Conservation (phyloP, 2,329 filamentous ascomycete genomes). For the Didymella pinodella region DNA sequence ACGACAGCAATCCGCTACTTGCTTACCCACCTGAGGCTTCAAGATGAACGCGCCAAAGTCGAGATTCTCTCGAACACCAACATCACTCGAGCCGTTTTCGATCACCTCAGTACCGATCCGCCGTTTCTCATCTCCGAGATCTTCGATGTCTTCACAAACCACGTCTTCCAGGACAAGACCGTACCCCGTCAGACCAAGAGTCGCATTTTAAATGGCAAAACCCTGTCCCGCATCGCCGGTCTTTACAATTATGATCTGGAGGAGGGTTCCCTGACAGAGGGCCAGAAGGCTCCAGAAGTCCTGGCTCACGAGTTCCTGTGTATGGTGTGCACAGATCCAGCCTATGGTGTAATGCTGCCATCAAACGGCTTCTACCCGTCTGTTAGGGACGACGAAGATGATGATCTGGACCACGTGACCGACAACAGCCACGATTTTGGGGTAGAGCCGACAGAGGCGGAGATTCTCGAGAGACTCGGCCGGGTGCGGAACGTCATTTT, state of each 20-base stretch:
- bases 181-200: constrained; percentile 78
- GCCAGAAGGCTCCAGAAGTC: constrained; percentile 66
- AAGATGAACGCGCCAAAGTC: constrained; percentile 78
- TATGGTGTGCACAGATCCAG: constrained; percentile 75
- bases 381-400: constrained; percentile 65
- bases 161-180: constrained; percentile 77
- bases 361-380: constrained; percentile 87
- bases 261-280: constrained; percentile 56
- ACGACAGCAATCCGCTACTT: constrained; percentile 85
- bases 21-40: constrained; percentile 77
- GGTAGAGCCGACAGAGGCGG: constrained; percentile 72
- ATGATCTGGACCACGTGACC: constrained; percentile 50
- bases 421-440: constrained; percentile 67
- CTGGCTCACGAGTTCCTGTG: constrained; percentile 78
- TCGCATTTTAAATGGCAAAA: constrained; percentile 76
- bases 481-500: constrained; percentile 82
- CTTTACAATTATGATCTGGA: constrained; percentile 52
- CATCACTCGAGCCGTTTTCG: constrained; percentile 74
- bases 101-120: constrained; percentile 79
- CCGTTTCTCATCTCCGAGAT: constrained; percentile 78
- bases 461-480: constrained; percentile 73
- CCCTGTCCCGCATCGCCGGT: constrained; percentile 69
- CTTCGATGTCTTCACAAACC: constrained; percentile 71
- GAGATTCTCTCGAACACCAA: constrained; percentile 81
- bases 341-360: constrained; percentile 76